Base-by-base conservation (phyloP, 768 basidiomycete species). In the Tulasnella sp. region DNA sequence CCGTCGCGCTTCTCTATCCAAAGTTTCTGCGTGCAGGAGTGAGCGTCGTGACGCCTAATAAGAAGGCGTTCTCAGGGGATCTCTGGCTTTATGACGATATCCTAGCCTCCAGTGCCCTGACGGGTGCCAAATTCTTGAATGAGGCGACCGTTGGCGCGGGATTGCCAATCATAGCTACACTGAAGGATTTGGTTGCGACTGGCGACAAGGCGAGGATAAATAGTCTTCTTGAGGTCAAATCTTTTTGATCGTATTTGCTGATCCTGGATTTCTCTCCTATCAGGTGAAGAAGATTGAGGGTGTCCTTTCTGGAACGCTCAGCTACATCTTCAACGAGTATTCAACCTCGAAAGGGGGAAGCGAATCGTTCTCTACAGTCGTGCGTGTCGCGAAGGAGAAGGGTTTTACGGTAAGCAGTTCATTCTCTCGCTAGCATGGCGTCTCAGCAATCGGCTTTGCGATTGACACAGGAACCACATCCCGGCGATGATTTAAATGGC, bases 321-420 rank as follows among this genome's bases (percentile, higher is more conserved):
- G 87, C 69, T 99, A 98, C 74, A 98, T 99, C 73, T 99, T 99
- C 79, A 98, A 98, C 74, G 83, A 92, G 63, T 90, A 92, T 74
- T 84, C 88, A 2, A 84, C 81, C 3, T 82, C 80, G 1, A 76
- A 78, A 48, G 73, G 81, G 3, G 78, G 79, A 50, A 85, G 85
- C 0, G 83, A 84, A 1, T 73, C 74, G 27, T 98, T 99, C 73
- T 94, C 92, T 3, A 83, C 88, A 24, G 84, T 98, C 34, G 94
- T 99, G 57, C 80, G 80, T 60, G 70, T 83, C 38, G 96, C 96
- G 3, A 84, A 90, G 49, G 86, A 88, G 66, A 88, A 90, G 65
- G 96, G 96, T 1, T 99, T 93, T 72, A 99, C 96, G 19, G 92
- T 93, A 64, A 53, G 71, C 15, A 17, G 21, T 43, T 9, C 15